Evolutionary conservation across 208 protist species (phyloP).

Genomic region (Acanthamoeba lenticulata): DNA sequence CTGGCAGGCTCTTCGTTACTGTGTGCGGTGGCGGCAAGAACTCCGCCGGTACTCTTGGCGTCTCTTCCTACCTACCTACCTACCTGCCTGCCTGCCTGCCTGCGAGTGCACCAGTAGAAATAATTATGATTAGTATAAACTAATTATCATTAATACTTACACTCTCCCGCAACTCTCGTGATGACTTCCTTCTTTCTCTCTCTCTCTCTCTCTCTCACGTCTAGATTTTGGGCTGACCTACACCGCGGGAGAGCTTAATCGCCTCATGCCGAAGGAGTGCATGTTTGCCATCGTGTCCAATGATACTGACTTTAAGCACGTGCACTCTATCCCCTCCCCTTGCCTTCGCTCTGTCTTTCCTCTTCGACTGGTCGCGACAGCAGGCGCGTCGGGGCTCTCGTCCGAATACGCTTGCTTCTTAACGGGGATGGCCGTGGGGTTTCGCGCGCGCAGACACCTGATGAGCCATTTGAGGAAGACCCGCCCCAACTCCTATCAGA

Average conservation of each 20-base stretch:
- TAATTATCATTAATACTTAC: too few relatives aligned
- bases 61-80: not conserved
- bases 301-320: not conserved
- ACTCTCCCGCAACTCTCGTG: too few relatives aligned
- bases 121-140: too few relatives aligned
- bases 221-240: not conserved
- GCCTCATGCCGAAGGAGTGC: not conserved
- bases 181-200: too few relatives aligned
- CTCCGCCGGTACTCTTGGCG: not conserved
- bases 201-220: too few relatives aligned
- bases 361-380: too few relatives aligned
- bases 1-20: not conserved
- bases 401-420: too few relatives aligned
- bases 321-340: too few relatives aligned
- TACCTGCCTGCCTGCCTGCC: not conserved
- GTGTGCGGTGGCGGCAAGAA: not conserved
- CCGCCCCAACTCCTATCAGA: not conserved
- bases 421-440: not conserved
- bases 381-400: not conserved
- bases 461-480: not conserved
- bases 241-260: not conserved
- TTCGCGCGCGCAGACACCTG: not conserved
- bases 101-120: too few relatives aligned
- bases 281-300: slow-evolving; percentile 16
- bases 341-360: too few relatives aligned